Conservation (phyloP, 2,329 filamentous ascomycete genomes). For the Aotearoamyces nothofagi region DNA sequence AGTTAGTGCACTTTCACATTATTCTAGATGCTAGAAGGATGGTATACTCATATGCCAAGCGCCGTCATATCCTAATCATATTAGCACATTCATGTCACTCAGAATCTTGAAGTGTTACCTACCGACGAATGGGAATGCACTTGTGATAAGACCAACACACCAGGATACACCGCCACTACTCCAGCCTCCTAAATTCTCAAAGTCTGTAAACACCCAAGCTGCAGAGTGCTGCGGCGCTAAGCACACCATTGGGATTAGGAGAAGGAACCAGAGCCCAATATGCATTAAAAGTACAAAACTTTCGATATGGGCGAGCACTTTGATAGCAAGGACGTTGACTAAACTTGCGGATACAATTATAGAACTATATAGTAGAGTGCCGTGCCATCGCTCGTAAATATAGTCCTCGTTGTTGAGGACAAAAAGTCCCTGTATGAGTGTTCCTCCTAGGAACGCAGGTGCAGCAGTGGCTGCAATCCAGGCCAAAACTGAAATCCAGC, state of each 20-base stretch:
- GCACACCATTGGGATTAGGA: slow-evolving; percentile 21
- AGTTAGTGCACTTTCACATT: neutral
- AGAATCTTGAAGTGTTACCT: slow-evolving; percentile 17
- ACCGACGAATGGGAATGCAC: slow-evolving; percentile 22
- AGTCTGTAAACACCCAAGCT: slow-evolving; percentile 26
- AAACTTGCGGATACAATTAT: slow-evolving; percentile 28
- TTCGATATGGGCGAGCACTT: slow-evolving; percentile 32
- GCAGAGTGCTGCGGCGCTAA: slow-evolving; percentile 16
- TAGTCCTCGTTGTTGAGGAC: slow-evolving; percentile 24
- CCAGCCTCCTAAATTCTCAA: slow-evolving; percentile 30
- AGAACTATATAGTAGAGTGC: slow-evolving; percentile 30
- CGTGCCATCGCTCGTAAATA: slow-evolving; percentile 27
- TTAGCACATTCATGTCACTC: slow-evolving; percentile 5
- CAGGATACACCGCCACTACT: slow-evolving; percentile 27
- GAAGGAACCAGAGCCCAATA: slow-evolving; percentile 22
- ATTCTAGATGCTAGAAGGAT: no score
- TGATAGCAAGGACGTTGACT: slow-evolving; percentile 32
- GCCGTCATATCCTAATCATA: slow-evolving; percentile 3
- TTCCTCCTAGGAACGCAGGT: slow-evolving; percentile 27
- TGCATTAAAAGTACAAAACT: slow-evolving; percentile 33
- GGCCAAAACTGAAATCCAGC: slow-evolving; percentile 33
- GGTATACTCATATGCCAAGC: slow-evolving; percentile 9
- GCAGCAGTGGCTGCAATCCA: slow-evolving; percentile 25
- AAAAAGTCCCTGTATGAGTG: slow-evolving; percentile 30
- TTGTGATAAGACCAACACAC: slow-evolving; percentile 26